Evolutionary conservation across 2,329 filamentous ascomycete genomes (phyloP), one percentile per base, ranked within the genome.

Genomic region (Clonostachys rosea): DNA sequence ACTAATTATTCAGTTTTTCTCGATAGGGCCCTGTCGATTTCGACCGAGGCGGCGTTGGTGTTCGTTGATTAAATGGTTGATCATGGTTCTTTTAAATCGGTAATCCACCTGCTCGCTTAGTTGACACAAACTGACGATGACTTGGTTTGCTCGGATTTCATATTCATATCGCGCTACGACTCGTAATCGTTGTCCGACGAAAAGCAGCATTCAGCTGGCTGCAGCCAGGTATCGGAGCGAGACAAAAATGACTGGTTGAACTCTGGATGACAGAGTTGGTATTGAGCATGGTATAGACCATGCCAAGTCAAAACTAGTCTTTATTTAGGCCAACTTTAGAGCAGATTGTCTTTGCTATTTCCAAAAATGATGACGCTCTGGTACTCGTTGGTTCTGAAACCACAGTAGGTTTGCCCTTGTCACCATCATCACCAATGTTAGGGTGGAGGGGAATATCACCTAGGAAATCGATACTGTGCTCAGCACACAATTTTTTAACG

Each of bases 371-470:
- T 46, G 74, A 69, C 1, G 88, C 86, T 55, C 89, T 81, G 34
- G 80, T 76, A 56, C 89, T 91, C 2, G 83, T 75, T 8, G 92
- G 90, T 64, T 95, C 89, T 2, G 89, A 81, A 3, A 96, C 90
- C 1, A 97, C 88, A 1, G 91, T 96, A 5, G 94, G 94, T 64
- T 87, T 90, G 1, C 94, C 94, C 17, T 79, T 74, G 65, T 96
- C 90, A 2, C 89, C 90, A 65, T 96, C 89, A 47, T 89, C 86
- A 49, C 91, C 95, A 18, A 97, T 95, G 44, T 75, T 82, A 5
- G 87, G 83, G 64, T 97, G 89, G 43, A 99, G 74, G 6, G 92
- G 92, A 39, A 99, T 86, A 62, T 96, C 88, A 2, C 89, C 92
- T 4, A 99, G 69, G 53, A 96, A 81, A n/a, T 86, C 78, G 45